These are phyloP conservation scores for Neurospora sp. DNA, from an alignment of 495 filamentous ascomycete species.

Conservation along the genomic window DNA sequence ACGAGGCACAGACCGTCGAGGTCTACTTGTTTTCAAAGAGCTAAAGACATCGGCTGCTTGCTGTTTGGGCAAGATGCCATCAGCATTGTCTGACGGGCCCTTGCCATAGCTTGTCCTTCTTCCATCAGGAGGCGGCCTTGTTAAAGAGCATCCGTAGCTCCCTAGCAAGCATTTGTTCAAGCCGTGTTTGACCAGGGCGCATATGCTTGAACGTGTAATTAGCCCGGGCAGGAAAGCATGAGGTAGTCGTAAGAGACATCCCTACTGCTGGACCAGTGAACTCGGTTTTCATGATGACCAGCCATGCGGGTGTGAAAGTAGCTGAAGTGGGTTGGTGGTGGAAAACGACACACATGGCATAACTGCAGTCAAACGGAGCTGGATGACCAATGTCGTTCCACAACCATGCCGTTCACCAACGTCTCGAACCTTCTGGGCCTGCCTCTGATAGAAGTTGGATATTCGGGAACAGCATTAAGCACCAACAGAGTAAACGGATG, in stretches of 20 bases:
- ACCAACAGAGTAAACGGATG: neutral
- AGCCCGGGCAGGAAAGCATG: neutral
- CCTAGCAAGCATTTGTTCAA: neutral
- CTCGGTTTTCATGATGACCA: neutral
- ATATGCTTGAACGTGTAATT: neutral
- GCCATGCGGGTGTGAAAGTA: neutral
- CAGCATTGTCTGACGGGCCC: neutral
- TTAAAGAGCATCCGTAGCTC: neutral
- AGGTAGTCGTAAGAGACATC: neutral
- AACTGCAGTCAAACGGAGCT: neutral
- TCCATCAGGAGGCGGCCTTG: neutral
- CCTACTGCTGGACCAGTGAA: neutral
- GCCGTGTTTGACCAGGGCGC: neutral
- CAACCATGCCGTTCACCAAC: neutral
- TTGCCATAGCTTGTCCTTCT: neutral
- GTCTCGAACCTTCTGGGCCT: neutral
- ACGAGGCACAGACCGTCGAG: slow-evolving; percentile 49
- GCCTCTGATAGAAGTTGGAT: neutral
- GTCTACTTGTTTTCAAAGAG: slow-evolving; percentile 40
- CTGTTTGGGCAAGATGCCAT: neutral
- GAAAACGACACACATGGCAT: neutral
- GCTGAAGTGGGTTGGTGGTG: neutral
- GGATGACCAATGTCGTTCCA: neutral
- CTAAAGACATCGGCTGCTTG: neutral
- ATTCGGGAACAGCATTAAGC: no score